Evolutionary conservation across 352 stramenopile genomes (phyloP).

Genomic region (Thalassiosira hispida): DNA sequence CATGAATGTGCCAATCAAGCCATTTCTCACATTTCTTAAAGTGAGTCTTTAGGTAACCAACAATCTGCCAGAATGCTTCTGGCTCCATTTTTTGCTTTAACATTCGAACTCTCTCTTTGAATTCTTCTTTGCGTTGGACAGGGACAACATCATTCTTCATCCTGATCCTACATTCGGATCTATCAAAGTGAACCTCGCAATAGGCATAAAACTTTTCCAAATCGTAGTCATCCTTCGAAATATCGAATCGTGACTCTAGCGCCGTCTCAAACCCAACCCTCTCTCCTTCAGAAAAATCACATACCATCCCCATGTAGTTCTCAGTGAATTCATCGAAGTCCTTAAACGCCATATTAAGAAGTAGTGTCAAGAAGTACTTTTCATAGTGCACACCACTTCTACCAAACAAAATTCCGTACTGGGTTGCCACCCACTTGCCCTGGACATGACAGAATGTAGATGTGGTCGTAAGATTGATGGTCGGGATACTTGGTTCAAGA

Average conservation of each 20-base stretch:
- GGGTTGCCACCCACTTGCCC: slow-evolving; percentile 1
- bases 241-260: not conserved
- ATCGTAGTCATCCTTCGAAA: not conserved
- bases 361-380: not conserved
- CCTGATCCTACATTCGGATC: not conserved
- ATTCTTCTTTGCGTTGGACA: not conserved
- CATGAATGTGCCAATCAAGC: not conserved
- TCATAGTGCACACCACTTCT: not conserved
- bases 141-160: slow-evolving; percentile 7
- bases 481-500: not conserved
- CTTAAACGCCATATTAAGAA: not conserved
- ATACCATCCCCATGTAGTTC: slow-evolving; percentile 10
- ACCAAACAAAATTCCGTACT: not conserved
- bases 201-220: slow-evolving; percentile 2
- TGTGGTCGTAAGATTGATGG: slow-evolving; percentile 1
- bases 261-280: not conserved
- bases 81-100: not conserved
- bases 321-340: slow-evolving; percentile 3
- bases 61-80: not conserved
- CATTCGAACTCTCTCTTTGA: not conserved
- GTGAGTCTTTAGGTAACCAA: not conserved
- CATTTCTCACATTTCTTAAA: not conserved
- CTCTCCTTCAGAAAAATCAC: slow-evolving; percentile 9
- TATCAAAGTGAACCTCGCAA: slow-evolving; percentile 7
- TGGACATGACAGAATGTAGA: slow-evolving; percentile 4